Percentiles rank a stretch among this genome's conserved stretches.
phyloP scores from a whole-genome alignment of 179 eudicot species.

The Actinidia arguta region DNA sequence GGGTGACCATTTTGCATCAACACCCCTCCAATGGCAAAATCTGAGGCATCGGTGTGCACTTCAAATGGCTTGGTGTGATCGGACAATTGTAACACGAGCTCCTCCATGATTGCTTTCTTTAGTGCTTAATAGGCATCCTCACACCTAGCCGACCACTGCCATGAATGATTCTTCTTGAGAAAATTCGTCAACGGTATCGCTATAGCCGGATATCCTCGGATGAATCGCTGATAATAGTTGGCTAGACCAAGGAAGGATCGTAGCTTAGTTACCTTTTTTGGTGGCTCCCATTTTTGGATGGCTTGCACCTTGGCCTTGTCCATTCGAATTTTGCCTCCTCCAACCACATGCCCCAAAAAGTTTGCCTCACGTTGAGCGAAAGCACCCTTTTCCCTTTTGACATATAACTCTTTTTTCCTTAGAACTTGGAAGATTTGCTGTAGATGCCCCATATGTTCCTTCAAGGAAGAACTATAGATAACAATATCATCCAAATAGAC shows the following conservation, averaged over 20 bases:
- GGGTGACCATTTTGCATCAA: neutral
- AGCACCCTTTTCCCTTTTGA: neutral
- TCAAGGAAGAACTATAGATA: neutral
- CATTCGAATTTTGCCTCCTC: neutral
- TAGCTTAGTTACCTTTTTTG: neutral
- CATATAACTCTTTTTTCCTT: neutral
- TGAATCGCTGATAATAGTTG: neutral
- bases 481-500: slow-evolving; percentile 5
- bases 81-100: neutral
- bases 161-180: neutral
- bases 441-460: neutral
- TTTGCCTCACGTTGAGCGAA: neutral
- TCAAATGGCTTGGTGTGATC: neutral
- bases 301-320: neutral
- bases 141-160: too few species aligned
- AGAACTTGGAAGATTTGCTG: neutral
- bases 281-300: neutral
- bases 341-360: neutral
- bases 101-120: neutral
- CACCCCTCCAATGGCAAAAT: too few species aligned
- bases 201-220: neutral
- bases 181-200: neutral
- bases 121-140: neutral
- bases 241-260: too few species aligned
- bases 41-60: too few species aligned